Conservation (phyloP, 495 filamentous ascomycete species). For the Cryomyces minteri region DNA sequence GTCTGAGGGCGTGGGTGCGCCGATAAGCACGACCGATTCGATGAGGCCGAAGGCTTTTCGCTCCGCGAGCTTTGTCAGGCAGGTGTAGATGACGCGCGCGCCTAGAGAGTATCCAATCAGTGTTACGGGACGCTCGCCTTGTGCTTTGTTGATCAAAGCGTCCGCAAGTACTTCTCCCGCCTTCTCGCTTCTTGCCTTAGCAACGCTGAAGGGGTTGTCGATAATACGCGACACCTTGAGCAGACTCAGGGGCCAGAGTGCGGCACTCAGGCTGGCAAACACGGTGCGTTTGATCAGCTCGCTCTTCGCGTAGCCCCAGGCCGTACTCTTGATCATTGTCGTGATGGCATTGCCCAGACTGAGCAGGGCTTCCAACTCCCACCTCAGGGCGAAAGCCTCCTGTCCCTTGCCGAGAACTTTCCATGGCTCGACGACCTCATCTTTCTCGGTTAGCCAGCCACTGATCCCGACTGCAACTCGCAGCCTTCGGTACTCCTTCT, state of each 20-base stretch:
- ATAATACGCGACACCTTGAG: conserved; percentile 65
- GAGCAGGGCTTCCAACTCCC: conserved; percentile 60
- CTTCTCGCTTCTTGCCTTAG: conserved; percentile 70
- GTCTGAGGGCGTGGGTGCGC: conserved; percentile 56
- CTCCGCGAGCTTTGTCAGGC: conserved; percentile 56
- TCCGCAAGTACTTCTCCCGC: conserved; percentile 74
- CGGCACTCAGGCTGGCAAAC: conserved; percentile 49
- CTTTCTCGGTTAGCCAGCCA: conserved; percentile 59
- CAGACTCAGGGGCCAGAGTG: conserved; percentile 58
- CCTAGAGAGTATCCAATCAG: conserved; percentile 85
- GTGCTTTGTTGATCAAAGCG: conserved; percentile 67
- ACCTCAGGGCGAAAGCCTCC: conserved; percentile 72
- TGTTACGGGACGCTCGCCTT: conserved; percentile 77
- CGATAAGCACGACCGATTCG: conserved; percentile 71
- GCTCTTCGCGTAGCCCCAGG: conserved; percentile 58
- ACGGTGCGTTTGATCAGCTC: conserved; percentile 65
- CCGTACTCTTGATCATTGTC: conserved; percentile 52
- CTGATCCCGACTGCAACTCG: conserved; percentile 68
- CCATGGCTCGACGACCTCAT: conserved; percentile 62
- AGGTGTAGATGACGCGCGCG: conserved; percentile 71
- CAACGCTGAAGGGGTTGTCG: conserved; percentile 80
- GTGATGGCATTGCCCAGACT: conserved; percentile 62
- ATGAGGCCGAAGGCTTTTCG: conserved; percentile 69
- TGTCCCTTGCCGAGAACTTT: conserved; percentile 43
- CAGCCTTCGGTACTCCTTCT: conserved; percentile 42